A percentile compares a stretch with the other conserved stretches of the same genome.
Conservation (phyloP, 257 asterid species). For the Solanum arcanum region DNA sequence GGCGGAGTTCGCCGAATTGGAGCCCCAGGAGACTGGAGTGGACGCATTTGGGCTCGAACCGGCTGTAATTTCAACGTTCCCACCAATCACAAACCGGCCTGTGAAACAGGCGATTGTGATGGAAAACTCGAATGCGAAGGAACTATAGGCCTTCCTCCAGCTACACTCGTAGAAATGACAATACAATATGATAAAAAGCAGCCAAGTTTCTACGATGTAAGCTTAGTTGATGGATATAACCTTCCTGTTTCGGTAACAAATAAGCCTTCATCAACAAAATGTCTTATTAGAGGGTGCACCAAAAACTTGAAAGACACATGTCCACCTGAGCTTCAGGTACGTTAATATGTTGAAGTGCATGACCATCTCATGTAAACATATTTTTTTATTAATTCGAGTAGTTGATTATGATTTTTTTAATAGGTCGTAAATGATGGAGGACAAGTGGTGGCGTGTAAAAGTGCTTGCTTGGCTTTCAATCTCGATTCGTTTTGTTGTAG, state of each 20-base stretch:
- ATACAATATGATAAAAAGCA: conserved; percentile 28
- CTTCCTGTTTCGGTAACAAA: conserved; percentile 52
- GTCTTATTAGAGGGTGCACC: conserved; percentile 45
- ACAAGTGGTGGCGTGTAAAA: conserved; percentile 69
- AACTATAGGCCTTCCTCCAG: conserved; percentile 63
- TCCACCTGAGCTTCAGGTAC: conserved; percentile 32
- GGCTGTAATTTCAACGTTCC: conserved; percentile 39
- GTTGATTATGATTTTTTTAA: background rate
- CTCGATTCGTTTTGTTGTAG: conserved; percentile 63
- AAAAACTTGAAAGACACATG: conserved; percentile 33
- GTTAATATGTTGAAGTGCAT: background rate
- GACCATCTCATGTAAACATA: background rate
- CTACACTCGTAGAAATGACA: conserved; percentile 49
- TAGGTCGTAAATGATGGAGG: conserved; percentile 25
- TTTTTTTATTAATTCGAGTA: background rate
- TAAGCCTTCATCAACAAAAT: conserved; percentile 3
- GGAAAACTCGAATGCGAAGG: conserved; percentile 60
- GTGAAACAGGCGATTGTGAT: conserved; percentile 80
- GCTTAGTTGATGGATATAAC: conserved; percentile 76
- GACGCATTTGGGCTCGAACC: conserved; percentile 88
- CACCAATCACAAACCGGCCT: conserved; percentile 15
- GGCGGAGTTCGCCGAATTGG: conserved; percentile 15
- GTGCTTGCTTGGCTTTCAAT: conserved; percentile 74
- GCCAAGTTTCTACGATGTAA: conserved; percentile 64
- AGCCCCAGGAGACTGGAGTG: conserved; percentile 58